Evolutionary conservation across 2,329 filamentous ascomycete species (phyloP).

Genomic region (Pseudogymnoascus sp.): DNA sequence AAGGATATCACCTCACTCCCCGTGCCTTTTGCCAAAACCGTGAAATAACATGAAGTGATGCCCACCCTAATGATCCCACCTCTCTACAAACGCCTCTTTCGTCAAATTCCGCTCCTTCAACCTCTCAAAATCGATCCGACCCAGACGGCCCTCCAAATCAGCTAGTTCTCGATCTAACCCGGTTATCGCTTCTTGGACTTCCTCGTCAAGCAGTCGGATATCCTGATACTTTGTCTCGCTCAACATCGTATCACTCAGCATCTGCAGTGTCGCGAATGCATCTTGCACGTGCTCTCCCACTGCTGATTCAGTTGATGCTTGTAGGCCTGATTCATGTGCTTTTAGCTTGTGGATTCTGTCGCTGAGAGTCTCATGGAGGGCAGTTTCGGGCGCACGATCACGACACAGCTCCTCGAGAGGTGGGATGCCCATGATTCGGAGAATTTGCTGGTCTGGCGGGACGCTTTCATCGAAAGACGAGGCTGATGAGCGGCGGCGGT

Average conservation of each 20-base stretch:
- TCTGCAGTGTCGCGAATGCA: conserved; percentile 38
- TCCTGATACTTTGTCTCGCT: conserved; percentile 43
- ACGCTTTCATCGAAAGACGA: conserved; percentile 34
- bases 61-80: conserved; percentile 28
- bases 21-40: too few species aligned
- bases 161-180: conserved; percentile 30
- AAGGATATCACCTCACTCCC: too few species aligned
- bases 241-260: conserved; percentile 43
- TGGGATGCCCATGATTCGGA: conserved; percentile 39
- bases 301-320: conserved; percentile 42
- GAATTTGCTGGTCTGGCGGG: conserved; percentile 34
- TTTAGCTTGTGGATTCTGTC: conserved; percentile 37
- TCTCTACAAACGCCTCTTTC: conserved; percentile 40
- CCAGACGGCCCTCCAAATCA: conserved; percentile 29
- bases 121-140: conserved; percentile 28
- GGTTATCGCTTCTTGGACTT: conserved; percentile 43
- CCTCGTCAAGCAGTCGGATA: conserved; percentile 44
- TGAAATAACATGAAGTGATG: not conserved
- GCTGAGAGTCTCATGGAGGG: conserved; percentile 23
- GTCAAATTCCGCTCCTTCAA: conserved; percentile 36
- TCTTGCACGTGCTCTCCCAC: conserved; percentile 39
- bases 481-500: conserved; percentile 25
- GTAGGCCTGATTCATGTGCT: conserved; percentile 38
- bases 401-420: conserved; percentile 30
- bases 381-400: conserved; percentile 19